phyloP scores from a whole-genome alignment of 805 yeast genomes.

The Lachancea meyersii region DNA sequence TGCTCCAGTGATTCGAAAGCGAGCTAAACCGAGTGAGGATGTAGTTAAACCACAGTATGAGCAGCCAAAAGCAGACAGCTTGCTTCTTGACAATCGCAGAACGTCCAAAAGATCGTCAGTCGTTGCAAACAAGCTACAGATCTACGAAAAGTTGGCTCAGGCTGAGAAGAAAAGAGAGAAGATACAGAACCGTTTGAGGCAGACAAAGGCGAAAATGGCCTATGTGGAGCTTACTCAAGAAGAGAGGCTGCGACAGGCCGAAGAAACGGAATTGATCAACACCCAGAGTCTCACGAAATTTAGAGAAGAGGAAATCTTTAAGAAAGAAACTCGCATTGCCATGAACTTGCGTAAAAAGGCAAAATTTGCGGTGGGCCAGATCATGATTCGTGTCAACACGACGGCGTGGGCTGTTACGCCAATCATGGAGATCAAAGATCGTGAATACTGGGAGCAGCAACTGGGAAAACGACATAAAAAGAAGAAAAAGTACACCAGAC shows the following conservation, averaged over 20 bases:
- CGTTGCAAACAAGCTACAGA: constrained; percentile 67
- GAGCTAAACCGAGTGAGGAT: constrained; percentile 19
- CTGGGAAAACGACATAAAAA: constrained; percentile 38
- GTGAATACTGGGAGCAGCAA: constrained; percentile 39
- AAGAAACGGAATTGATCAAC: constrained; percentile 76
- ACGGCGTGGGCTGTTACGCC: constrained; percentile 46
- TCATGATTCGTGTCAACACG: constrained; percentile 18
- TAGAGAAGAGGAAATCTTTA: constrained; percentile 76
- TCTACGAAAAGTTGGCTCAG: constrained; percentile 62
- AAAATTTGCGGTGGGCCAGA: constrained; percentile 46
- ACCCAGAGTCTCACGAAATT: constrained; percentile 65
- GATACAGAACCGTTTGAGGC: constrained; percentile 37
- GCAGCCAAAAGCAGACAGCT: constrained; percentile 43
- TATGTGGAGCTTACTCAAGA: constrained; percentile 37
- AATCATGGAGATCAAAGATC: constrained; percentile 50
- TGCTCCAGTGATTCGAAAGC: constrained; percentile 16
- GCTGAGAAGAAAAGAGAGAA: constrained; percentile 54
- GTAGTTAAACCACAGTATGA: constrained; percentile 23
- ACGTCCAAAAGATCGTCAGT: constrained; percentile 75
- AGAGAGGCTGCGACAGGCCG: constrained; percentile 62
- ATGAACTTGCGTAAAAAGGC: constrained; percentile 59
- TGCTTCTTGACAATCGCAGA: constrained; percentile 52
- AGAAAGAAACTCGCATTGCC: constrained; percentile 71
- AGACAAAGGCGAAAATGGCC: constrained; percentile 43
- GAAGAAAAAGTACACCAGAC: constrained; percentile 37